Evolutionary conservation across 257 asterid genomes (phyloP).

Genomic region (Avicennia marina): DNA sequence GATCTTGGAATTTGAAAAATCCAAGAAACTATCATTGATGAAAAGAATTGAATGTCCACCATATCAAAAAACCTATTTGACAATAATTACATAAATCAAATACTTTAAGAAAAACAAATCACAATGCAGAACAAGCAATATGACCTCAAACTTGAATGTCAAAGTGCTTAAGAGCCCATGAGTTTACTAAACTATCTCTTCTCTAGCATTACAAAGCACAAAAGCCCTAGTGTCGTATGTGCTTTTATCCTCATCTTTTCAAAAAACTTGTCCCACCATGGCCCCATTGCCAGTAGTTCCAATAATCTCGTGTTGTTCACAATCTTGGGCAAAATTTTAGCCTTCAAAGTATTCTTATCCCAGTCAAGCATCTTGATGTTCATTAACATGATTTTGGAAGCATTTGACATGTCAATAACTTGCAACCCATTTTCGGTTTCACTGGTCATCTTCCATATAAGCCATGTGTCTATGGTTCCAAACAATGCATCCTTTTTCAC

Average conservation of each 20-base stretch:
- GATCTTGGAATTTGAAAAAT: no score
- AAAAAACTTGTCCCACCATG: constrained; percentile 84
- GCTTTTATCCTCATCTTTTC: constrained; percentile 88
- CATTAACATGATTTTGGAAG: constrained; percentile 94
- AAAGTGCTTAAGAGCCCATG: constrained; percentile 86
- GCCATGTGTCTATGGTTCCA: constrained; percentile 92
- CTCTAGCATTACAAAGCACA: constrained; percentile 78
- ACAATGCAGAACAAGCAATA: no score
- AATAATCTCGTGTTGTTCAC: constrained; percentile 74
- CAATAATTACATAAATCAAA: no score
- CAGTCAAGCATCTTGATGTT: constrained; percentile 73
- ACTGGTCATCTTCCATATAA: constrained; percentile 93
- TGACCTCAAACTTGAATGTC: constrained; percentile 84
- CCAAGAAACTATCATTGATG: no score
- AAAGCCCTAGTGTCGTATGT: constrained; percentile 93
- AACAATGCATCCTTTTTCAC: constrained; percentile 69
- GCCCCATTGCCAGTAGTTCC: constrained; percentile 71
- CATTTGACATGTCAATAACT: constrained; percentile 83
- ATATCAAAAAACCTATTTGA: no score
- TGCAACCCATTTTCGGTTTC: constrained; percentile 66
- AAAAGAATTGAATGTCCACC: no score
- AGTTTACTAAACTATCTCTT: constrained; percentile 45
- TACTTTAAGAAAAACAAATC: no score
- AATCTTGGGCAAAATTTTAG: constrained; percentile 58
- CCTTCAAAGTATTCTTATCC: constrained; percentile 51